These are phyloP conservation scores for Chaetomidium leptoderma DNA, from an alignment of 495 filamentous ascomycete species.

Conservation along the genomic window DNA sequence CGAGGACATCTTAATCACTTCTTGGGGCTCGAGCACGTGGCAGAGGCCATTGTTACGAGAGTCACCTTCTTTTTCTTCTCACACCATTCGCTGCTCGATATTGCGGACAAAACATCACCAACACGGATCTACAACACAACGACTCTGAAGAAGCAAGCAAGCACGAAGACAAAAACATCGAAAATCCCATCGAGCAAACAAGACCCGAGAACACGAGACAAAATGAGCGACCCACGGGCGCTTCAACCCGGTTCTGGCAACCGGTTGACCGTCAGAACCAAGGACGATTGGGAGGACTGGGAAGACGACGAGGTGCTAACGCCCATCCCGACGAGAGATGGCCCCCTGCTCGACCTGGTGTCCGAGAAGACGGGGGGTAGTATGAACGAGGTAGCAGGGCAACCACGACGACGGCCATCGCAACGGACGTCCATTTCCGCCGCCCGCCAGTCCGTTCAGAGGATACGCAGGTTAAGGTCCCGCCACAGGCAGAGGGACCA, in stretches of 20 bases:
- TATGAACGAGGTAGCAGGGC: slow-evolving; percentile 15
- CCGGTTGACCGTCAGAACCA: slow-evolving; percentile 15
- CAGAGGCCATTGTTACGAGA: not conserved
- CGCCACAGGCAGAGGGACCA: slow-evolving; percentile 50
- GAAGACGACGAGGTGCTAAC: slow-evolving; percentile 38
- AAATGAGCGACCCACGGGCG: slow-evolving; percentile 21
- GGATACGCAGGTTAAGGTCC: slow-evolving; percentile 42
- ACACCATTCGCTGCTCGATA: not conserved
- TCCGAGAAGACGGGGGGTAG: slow-evolving; percentile 13
- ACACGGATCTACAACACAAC: not conserved
- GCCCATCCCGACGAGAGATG: slow-evolving; percentile 23
- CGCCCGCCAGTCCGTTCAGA: slow-evolving; percentile 34
- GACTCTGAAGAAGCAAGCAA: not conserved
- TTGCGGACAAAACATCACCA: not conserved
- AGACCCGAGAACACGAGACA: slow-evolving; percentile 5
- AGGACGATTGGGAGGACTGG: slow-evolving; percentile 50
- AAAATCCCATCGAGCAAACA: not conserved
- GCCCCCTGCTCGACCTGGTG: slow-evolving; percentile 18
- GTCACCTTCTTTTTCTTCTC: not conserved
- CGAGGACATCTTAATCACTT: not conserved
- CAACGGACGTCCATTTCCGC: slow-evolving; percentile 19
- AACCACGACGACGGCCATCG: slow-evolving; percentile 7
- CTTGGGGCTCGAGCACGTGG: not conserved
- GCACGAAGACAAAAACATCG: not conserved
- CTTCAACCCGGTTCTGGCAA: not conserved